Evolutionary conservation across 2,329 filamentous ascomycete species (phyloP), one percentile per base, ranked within the genome.

Genomic region (Volutella citrinella): DNA sequence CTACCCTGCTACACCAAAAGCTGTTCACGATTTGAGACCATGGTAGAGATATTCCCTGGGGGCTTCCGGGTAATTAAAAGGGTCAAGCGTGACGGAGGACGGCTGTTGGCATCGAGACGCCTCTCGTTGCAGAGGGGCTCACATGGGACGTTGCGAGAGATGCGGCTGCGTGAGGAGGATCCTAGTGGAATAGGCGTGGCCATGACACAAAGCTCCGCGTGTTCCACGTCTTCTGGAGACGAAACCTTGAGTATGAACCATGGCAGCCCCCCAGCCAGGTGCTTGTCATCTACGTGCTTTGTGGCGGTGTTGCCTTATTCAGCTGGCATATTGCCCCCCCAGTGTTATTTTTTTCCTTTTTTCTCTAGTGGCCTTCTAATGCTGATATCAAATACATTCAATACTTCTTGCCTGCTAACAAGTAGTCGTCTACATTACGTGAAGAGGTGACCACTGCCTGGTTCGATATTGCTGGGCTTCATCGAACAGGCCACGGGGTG

Each of bases 331-430:
- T n/a, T n/a, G n/a, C n/a, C n/a, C n/a, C n/a, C n/a, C n/a, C n/a
- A n/a, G n/a, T n/a, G n/a, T n/a, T n/a, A 56, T 54, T 46, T 59
- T 63, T 46, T 56, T 54, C 56, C 53, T 54, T 64, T 64, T 63
- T 72, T 64, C 70, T 69, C 58, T 78, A 76, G 65, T 76, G 68
- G 65, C 68, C 69, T 76, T 76, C 67, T 78, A 78, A 78, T 78
- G 70, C 72, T 75, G 68, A 76, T 74, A 76, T 75, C 68, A 69
- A 64, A 66, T 65, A 64, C 63, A 63, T 66, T 64, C 53, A 58
- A 59, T 50, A 52, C 43, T 54, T 52, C 40, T 53, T 54, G 45
- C 34, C 32, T 46, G 36, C 17, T 25, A 18, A 38, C 15, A 8
- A 18, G 10, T 11, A n/a, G n/a, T n/a, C n/a, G n/a, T n/a, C n/a